These are phyloP conservation scores for Endoconidiophora laricicola DNA, from an alignment of 2,329 filamentous ascomycete species.

Conservation along the genomic window DNA sequence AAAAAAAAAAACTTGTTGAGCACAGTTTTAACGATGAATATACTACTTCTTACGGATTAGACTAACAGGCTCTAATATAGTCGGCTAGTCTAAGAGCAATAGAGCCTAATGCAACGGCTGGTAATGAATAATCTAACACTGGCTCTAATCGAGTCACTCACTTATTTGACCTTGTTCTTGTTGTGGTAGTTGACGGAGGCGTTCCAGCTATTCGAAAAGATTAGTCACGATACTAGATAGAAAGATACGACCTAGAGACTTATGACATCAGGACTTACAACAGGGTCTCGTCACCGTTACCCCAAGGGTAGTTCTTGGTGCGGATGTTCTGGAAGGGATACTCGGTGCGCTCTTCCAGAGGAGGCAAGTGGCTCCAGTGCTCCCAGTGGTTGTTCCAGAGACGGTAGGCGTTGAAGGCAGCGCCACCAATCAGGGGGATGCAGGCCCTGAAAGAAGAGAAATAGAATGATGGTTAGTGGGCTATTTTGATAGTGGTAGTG, in stretches of 20 bases:
- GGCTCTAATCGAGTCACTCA: neutral
- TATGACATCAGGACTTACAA: conserved; percentile 34
- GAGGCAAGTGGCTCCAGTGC: conserved; percentile 73
- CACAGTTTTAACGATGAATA: too few relatives aligned
- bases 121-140: neutral
- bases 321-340: conserved; percentile 98
- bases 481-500: neutral
- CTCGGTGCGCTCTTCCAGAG: conserved; percentile 78
- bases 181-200: conserved; percentile 92
- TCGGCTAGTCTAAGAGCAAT: neutral
- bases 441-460: conserved; percentile 48
- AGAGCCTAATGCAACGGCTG: neutral
- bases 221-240: too few relatives aligned
- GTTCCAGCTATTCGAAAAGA: conserved; percentile 68
- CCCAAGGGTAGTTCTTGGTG: conserved; percentile 89
- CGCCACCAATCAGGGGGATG: conserved; percentile 54
- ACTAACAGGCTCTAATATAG: too few relatives aligned
- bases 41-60: too few relatives aligned
- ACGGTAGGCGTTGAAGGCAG: conserved; percentile 67
- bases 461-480: neutral
- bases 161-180: conserved; percentile 49
- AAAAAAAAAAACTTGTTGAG: too few relatives aligned
- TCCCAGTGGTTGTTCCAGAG: conserved; percentile 96
- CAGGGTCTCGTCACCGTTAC: conserved; percentile 81
- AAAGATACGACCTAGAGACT: too few relatives aligned